Conservation (phyloP, 176 grass and related monocot species). For the Oryza longistaminata region DNA sequence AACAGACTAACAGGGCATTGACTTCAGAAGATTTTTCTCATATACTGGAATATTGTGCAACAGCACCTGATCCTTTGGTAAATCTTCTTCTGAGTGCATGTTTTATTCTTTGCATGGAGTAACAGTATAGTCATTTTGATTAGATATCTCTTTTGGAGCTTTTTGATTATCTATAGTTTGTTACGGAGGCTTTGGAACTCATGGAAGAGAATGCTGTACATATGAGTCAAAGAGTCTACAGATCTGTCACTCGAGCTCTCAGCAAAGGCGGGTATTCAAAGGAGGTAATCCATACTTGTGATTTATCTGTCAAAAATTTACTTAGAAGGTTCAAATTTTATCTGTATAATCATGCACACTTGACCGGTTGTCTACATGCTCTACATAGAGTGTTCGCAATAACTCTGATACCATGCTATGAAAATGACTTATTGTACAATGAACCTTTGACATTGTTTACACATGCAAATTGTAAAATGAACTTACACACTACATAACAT, state of each 20-base stretch:
- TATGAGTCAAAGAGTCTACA: conserved; percentile 48
- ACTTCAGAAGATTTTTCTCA: conserved; percentile 63
- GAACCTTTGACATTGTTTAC: background rate
- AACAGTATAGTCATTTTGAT: conserved; percentile 40
- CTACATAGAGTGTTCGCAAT: background rate
- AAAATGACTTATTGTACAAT: background rate
- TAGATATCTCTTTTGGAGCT: conserved; percentile 25
- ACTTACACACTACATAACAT: background rate
- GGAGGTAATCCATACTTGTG: conserved; percentile 56
- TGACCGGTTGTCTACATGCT: background rate
- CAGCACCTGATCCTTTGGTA: conserved; percentile 79
- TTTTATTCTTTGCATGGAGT: conserved; percentile 30
- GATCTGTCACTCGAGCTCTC: conserved; percentile 60
- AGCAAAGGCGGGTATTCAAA: conserved; percentile 60
- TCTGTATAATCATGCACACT: background rate
- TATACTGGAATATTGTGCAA: conserved; percentile 82
- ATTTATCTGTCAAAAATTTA: background rate
- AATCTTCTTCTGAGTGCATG: conserved; percentile 31
- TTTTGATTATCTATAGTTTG: conserved; percentile 64
- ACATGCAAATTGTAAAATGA: background rate
- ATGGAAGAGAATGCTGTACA: conserved; percentile 61
- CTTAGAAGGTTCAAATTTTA: background rate
- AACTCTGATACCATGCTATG: background rate
- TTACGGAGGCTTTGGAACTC: conserved; percentile 65
- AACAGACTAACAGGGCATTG: conserved; percentile 41